Evolutionary conservation across 441 rosid genomes (phyloP), one percentile per base, ranked within the genome.

Genomic region (Erysimum pusillum): DNA sequence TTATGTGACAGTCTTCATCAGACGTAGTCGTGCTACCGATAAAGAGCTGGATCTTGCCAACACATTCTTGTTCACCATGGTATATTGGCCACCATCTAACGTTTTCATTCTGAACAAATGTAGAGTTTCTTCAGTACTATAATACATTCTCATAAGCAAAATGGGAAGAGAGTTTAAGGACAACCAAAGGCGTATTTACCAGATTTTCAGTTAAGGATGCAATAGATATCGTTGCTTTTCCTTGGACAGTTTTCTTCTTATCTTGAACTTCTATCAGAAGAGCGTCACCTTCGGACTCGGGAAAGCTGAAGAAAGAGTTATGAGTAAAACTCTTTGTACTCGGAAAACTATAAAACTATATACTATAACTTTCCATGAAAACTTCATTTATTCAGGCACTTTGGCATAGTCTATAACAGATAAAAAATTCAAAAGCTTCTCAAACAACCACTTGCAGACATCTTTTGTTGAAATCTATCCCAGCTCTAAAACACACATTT

Each of bases 51-150:
- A 96, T 87, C 87, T 96, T 96, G 75, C 99, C 98, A 45, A 93
- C 91, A 85, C 98, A 96, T 85, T 91, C 98, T 85, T 92, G 89
- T 85, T 88, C 98, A 73, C 89, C 97, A 63, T 86, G 97, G 84
- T 81, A 84, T 76, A 93, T 82, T 31, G 97, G 92, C 95, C 98
- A 96, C 99, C 98, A 96, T 53, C 85, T 81, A 42, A 90, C 74
- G 80, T 86, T 90, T 41, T 96, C 97, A 82, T 85, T 85, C 99
- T 93, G 88, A 79, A 87, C 9, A 76, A 36, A 41, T 15, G 18
- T 57, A 28, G 63, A 75, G 12, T 32, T 56, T 61, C 42, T n/a
- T n/a, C n/a, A n/a, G n/a, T n/a, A n/a, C n/a, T n/a, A n/a, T n/a
- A 49, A 34, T 36, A 67, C 65, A 13, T 32, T 35, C 46, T 28